Evolutionary conservation across 176 grass and related monocot species (phyloP), one percentile per base, ranked within the genome.

Genomic region (Poa pratensis): DNA sequence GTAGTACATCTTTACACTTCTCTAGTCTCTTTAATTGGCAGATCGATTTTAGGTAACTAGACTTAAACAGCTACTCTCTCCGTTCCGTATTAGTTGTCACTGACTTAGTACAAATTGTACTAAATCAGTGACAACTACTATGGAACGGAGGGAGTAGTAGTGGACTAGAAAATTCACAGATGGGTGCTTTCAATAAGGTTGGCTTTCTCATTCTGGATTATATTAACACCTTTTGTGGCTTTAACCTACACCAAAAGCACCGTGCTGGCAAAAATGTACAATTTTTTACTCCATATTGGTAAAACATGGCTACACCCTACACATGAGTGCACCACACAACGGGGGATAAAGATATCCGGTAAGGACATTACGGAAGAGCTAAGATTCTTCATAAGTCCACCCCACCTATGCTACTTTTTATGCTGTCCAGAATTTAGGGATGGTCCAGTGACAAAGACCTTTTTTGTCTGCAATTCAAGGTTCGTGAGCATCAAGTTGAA

Each of bases 381-480:
- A 87, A 72, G 28, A 86, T 92, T 84, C 88, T 94, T 94, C 24
- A 27, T 73, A 76, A 67, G 60, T 80, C 51, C 65, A 83, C 32
- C 77, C 19, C 15, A 23, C 77, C 45, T 87, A 39, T 88, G 77
- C 48, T 82, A 49, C 40, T 48, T 82, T 93, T 82, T 26, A n/a
- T 90, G 43, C 75, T 87, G 76, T 87, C 71, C 14, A 6, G 69
- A 91, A 75, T 87, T 73, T 83, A 86, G 88, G 73, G 45, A 65
- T 92, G 79, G 67, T 53, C 80, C 86, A 73, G 69, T 80, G 82
- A 86, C 37, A 90, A 22, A 71, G 83, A 84, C 88, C 57, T 62
- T 80, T 81, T 78, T 62, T 80, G 86, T 70, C 46, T 46, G 51
- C 52, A 84, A 63, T 78, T 22, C 79, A 64, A 89, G 35, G 83